Base-by-base conservation (phyloP, 768 basidiomycete genomes). In the Neoboletus brunneissimus region DNA sequence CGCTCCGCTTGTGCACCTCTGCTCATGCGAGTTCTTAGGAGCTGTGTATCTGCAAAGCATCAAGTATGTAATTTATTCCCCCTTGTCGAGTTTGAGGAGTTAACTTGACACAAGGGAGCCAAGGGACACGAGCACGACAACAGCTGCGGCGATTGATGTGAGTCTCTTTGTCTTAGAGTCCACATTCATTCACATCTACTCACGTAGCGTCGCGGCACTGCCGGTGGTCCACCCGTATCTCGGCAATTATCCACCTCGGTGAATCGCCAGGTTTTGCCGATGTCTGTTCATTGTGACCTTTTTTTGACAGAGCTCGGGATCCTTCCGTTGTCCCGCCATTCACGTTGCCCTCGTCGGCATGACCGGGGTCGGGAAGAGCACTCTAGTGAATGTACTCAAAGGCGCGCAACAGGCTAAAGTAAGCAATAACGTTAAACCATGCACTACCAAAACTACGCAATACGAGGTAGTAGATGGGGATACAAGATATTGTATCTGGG, bases 301-400 rank as follows among this genome's bases (percentile, higher is more conserved):
- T 38, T n/a, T 38, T 34, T 38, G 10, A 10, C 4, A 38, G 38
- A 18, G n/a, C 8, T 10, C 37, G 18, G 13, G 5, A 34, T 6
- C 34, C 15, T 0, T 15, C 15, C 5, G 10, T 34, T 0, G 5
- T 34, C 5, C 10, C 22, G 37, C 52, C 31, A 13, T 54, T 4
- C 56, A 67, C 40, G 50, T 67, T 20, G 67, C 67, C 35, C 29
- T 67, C 37, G 62, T 60, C 20, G 67, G 67, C 8, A 29, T 53
- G 34, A 67, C 67, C n/a, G 67, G 67, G 2, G 67, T 57, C 42
- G 67, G 67, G 40, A 67, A 67, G 44, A 67, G 67, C 55, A 67
- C 67, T 11, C 46, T 69, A 7, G 65, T 69, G 27, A 67, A 67
- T 27, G 44, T 67, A 48, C 65, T 67, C 46, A 34, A 38, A 20